Evolutionary conservation across 2,329 filamentous ascomycete genomes (phyloP), one percentile per base, ranked within the genome.

Genomic region (Teratosphaeria viscida): DNA sequence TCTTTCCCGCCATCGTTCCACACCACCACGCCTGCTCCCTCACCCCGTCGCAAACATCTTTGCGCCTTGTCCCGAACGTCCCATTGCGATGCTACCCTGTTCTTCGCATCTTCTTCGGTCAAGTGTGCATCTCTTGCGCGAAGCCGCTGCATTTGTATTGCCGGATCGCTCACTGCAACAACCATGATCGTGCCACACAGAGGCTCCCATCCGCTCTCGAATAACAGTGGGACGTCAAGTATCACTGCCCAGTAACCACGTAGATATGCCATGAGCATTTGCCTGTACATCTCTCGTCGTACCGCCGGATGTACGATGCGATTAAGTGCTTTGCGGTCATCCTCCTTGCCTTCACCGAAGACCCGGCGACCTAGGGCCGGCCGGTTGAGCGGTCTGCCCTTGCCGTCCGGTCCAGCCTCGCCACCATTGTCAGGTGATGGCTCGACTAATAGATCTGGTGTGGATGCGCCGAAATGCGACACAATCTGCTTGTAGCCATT

Each of bases 281-380:
- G 79, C 67, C 81, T 84, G 73, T 90, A 90, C 81, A 96, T 92
- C 72, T 89, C 90, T 70, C 78, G 81, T 49, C 92, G 82, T 52
- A 99, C 92, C 0, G 90, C 91, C 0, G 94, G 94, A 72, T 99
- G 94, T 56, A 97, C 89, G 65, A 99, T 97, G 55, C 83, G 79
- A 72, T 97, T 97, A 14, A 99, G 80, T 34, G 88, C 85, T 57
- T 81, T 84, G 29, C 92, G 81, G 73, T 96, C 91, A 63, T 79
- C 81, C 66, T 90, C 87, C 32, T 87, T 83, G 55, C 81, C 85
- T 65, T 87, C 81, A 37, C 94, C 94, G 72, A 99, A 99, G 1
- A 99, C 89, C 59, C 91, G 81, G 54, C 85, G 79, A 0, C 94
- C 94, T 1, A 99, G 82, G 0, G 89, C 91, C 0, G 90, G 88